Percentiles rank a stretch among this genome's conserved stretches.
Conservation (phyloP, 2,329 filamentous ascomycete genomes). For the Trichoderma sp. region DNA sequence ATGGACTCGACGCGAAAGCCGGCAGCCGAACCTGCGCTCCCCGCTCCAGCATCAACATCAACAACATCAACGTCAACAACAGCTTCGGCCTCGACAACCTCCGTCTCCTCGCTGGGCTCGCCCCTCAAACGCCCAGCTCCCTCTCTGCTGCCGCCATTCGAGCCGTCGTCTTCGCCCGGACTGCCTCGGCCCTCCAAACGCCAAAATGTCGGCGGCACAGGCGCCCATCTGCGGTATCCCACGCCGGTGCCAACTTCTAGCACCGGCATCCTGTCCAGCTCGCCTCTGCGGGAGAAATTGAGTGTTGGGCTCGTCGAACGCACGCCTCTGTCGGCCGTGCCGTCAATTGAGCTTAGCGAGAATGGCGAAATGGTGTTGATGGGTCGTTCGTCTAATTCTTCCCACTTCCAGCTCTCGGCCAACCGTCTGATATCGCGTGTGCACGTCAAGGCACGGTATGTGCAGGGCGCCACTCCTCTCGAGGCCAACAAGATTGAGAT, state of each 20-base stretch:
- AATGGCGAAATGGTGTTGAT: conserved; percentile 81
- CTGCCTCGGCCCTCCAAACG: conserved; percentile 69
- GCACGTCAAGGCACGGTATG: conserved; percentile 84
- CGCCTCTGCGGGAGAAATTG: conserved; percentile 60
- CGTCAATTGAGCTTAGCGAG: conserved; percentile 74
- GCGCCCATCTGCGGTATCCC: conserved; percentile 69
- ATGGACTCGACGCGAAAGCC: conserved; percentile 41
- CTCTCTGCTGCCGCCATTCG: conserved; percentile 73
- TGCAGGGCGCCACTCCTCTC: conserved; percentile 64
- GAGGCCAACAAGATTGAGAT: conserved; percentile 80
- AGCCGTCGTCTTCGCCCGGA: conserved; percentile 74
- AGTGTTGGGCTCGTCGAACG: conserved; percentile 70
- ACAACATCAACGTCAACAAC: not conserved
- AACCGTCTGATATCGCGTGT: conserved; percentile 92
- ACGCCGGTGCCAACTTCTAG: conserved; percentile 93
- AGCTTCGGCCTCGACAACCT: not conserved
- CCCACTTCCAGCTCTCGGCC: conserved; percentile 89
- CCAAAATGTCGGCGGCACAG: conserved; percentile 49
- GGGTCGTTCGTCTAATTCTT: conserved; percentile 91
- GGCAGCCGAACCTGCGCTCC: conserved; percentile 35
- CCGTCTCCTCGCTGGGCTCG: conserved; percentile 35
- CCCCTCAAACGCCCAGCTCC: conserved; percentile 59
- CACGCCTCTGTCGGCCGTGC: conserved; percentile 76
- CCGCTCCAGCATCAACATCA: conserved; percentile 23
- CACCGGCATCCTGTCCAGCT: conserved; percentile 85